phyloP scores from a whole-genome alignment of 2,329 filamentous ascomycete species.

The Colletotrichum sp. region DNA sequence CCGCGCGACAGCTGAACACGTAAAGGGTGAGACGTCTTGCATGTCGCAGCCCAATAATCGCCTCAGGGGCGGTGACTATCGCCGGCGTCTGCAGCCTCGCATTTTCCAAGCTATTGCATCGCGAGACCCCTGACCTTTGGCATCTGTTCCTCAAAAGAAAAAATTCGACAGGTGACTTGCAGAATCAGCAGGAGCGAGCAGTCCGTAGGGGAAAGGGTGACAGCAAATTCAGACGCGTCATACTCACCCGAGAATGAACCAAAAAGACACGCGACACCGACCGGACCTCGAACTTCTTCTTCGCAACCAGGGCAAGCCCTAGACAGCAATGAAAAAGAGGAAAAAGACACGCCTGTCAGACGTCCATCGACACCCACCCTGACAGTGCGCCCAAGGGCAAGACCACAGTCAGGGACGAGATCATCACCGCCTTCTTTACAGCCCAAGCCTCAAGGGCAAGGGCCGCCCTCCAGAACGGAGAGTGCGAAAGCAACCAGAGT shows the following conservation, averaged over 20 bases:
- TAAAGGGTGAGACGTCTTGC: background rate
- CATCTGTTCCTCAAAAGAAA: background rate
- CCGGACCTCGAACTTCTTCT: constrained; percentile 46
- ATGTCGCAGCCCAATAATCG: background rate
- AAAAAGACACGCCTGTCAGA: constrained; percentile 76
- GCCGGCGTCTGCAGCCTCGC: background rate
- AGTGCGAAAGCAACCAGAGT: constrained; percentile 63
- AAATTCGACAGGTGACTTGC: background rate
- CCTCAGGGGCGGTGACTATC: background rate
- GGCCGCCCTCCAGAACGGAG: constrained; percentile 67
- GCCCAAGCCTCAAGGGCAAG: constrained; percentile 31
- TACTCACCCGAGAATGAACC: fast-evolving
- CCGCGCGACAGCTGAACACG: background rate
- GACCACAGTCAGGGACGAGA: constrained; percentile 79
- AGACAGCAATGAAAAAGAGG: constrained; percentile 61
- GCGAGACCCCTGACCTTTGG: background rate
- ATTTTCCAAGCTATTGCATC: background rate
- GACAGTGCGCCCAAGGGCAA: constrained; percentile 78
- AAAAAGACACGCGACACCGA: no score
- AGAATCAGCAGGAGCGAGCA: background rate
- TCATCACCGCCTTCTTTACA: constrained; percentile 92
- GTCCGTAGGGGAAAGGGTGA: fast-evolving
- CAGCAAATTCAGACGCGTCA: background rate
- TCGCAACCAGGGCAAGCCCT: constrained; percentile 52
- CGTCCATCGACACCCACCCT: constrained; percentile 86